Evolutionary conservation across 768 basidiomycete genomes (phyloP).

Genomic region (Dentipellis fragilis): DNA sequence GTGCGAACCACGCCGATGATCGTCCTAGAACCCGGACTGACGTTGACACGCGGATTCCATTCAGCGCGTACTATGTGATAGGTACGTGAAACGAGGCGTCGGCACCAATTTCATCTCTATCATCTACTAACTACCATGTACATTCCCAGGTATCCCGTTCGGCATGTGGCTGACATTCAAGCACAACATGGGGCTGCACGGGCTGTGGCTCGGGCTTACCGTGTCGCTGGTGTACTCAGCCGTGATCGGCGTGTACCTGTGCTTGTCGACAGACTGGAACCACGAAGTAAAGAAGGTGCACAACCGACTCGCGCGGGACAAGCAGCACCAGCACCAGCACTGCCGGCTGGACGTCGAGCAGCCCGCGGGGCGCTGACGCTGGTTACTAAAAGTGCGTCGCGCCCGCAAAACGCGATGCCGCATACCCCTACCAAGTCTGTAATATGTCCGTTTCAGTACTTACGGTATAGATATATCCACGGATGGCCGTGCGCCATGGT

Average conservation of each 20-base stretch:
- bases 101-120: not conserved
- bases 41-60: not conserved
- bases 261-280: slow-evolving; percentile 57
- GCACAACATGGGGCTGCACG: slow-evolving; percentile 44
- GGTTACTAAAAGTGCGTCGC: not conserved
- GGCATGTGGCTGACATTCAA: slow-evolving; percentile 73
- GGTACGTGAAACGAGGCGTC: slow-evolving; percentile 25
- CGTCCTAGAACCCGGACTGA: slow-evolving; percentile 3
- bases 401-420: no score
- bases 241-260: slow-evolving; percentile 41
- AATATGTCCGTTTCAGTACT: no score
- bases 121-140: not conserved
- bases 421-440: no score
- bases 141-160: slow-evolving; percentile 54
- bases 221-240: slow-evolving; percentile 51
- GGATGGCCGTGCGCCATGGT: no score
- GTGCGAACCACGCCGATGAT: slow-evolving; percentile 10
- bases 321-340: not conserved
- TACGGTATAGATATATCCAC: no score
- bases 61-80: slow-evolving; percentile 68
- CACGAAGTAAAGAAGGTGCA: slow-evolving; percentile 54
- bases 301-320: slow-evolving; percentile 30
- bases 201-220: slow-evolving; percentile 82
- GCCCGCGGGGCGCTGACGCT: not conserved
- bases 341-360: not conserved